Base-by-base conservation (phyloP, 257 asterid species). In the Primulina tabacum region DNA sequence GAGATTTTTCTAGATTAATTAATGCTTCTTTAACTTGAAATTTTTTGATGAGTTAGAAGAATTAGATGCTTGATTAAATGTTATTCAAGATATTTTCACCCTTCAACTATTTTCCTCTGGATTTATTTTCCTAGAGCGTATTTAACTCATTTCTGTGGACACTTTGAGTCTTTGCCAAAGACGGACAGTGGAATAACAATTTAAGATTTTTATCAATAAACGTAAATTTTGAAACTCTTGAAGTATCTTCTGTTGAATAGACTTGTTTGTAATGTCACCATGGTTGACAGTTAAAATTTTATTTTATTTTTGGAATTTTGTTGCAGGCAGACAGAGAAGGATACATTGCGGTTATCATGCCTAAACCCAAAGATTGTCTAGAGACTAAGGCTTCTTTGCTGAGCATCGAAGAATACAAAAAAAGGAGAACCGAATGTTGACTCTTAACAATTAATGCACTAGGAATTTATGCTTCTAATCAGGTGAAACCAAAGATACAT, bases 301-400 rank as follows among this genome's bases (percentile, higher is more conserved):
- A 28, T 28, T 73, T 66, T 43, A 57, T 34, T 30, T 29, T 71
- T 16, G 67, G 63, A 14, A 64, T 70, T 20, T 32, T 60, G 17
- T 63, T 74, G 78, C 73, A 94, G 99, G 82, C 97, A 2, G 92
- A 86, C 9, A 84, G 97, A 75, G 97, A 91, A 87, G 99, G 99
- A 75, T 91, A 83, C 72, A 75, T 89, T 69, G 99, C 96, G 18
- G 89, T 94, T 50, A 79, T 94, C 37, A 94, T 94, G 97, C 99
- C 97, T 69, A 94, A 75, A 71, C 96, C 90, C 1, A 82, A 79
- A 34, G 96, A 91, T 77, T 94, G 99, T 97, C 85, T 77, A 71
- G 89, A 89, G 82, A 71, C 80, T 43, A 89, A 91, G 84, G 82
- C 90, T 65, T 81, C 88, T 62, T 81, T 91, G 64, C 72, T 91